phyloP scores from a whole-genome alignment of 164 flowering plant species.

The Macadamia tetraphylla region DNA sequence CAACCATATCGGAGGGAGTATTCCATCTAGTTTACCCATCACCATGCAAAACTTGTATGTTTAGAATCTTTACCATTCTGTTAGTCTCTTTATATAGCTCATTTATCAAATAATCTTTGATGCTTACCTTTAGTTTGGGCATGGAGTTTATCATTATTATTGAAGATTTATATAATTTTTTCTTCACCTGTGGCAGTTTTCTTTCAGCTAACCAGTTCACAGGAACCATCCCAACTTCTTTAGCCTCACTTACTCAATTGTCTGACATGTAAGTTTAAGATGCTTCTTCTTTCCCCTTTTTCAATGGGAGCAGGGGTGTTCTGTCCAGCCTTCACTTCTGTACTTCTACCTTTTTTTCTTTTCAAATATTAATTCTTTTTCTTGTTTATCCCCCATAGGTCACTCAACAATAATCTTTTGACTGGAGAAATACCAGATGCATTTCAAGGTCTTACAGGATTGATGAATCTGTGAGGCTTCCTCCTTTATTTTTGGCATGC shows the following conservation, averaged over 20 bases:
- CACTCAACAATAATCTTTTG: constrained; percentile 57
- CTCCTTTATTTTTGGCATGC: neutral
- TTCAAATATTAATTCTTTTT: constrained; percentile 1
- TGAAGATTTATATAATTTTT: neutral
- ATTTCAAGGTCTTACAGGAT: constrained; percentile 41
- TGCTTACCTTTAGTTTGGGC: neutral
- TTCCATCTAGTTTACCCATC: constrained; percentile 66
- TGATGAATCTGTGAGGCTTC: constrained; percentile 63
- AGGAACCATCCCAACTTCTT: constrained; percentile 79
- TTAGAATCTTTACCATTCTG: constrained; percentile 4
- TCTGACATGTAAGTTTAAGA: constrained; percentile 45
- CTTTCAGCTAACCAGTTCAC: constrained; percentile 81
- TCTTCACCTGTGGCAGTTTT: constrained; percentile 49
- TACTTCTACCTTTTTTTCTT: neutral
- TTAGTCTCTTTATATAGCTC: neutral
- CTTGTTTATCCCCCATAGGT: constrained; percentile 37
- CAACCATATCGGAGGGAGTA: constrained; percentile 79
- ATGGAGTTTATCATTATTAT: neutral
- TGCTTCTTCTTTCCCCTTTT: constrained; percentile 8
- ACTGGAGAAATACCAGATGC: constrained; percentile 74
- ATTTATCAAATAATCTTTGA: neutral
- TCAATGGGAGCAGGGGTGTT: neutral
- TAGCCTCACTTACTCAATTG: constrained; percentile 50
- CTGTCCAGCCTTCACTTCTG: no score
- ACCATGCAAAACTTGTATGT: constrained; percentile 70